phyloP scores from a whole-genome alignment of 306 rosid genomes.

The Casuarina glauca region DNA sequence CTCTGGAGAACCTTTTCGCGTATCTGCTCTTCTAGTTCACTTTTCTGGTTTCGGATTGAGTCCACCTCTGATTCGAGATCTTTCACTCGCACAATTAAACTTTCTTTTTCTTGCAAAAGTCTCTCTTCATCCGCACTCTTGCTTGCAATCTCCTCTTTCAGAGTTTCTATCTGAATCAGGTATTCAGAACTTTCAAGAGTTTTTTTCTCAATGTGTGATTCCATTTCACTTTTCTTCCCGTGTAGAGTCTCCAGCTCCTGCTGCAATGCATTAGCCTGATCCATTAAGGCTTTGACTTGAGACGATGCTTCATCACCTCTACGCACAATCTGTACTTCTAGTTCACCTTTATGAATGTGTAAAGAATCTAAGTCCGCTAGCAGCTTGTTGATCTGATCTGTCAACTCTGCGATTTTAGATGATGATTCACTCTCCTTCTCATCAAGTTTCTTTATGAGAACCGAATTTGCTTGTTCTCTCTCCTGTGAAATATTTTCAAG shows the following conservation, averaged over 20 bases:
- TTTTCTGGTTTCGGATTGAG: conserved; percentile 38
- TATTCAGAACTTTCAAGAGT: conserved; percentile 46
- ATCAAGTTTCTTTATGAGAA: conserved; percentile 53
- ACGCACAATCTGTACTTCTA: conserved; percentile 52
- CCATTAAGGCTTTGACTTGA: conserved; percentile 49
- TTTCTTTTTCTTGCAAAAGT: conserved; percentile 52
- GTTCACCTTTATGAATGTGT: conserved; percentile 48
- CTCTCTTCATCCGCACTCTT: conserved; percentile 50
- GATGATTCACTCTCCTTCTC: conserved; percentile 47
- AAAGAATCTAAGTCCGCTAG: conserved; percentile 41
- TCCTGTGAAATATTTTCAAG: conserved; percentile 51
- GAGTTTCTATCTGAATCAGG: conserved; percentile 51
- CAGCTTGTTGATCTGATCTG: conserved; percentile 54
- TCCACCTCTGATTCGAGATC: conserved; percentile 54
- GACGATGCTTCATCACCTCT: conserved; percentile 57
- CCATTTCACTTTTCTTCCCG: conserved; percentile 52
- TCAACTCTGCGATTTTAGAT: conserved; percentile 57
- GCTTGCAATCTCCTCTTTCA: conserved; percentile 58
- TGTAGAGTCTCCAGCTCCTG: conserved; percentile 56
- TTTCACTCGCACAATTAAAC: conserved; percentile 38
- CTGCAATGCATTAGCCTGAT: conserved; percentile 56
- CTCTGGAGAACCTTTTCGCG: conserved; percentile 34
- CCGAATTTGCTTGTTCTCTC: conserved; percentile 53
- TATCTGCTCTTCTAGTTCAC: conserved; percentile 51
- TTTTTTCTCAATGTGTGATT: conserved; percentile 51